Base-by-base conservation (phyloP, 345 rosid species). In the Pistacia integerrima region DNA sequence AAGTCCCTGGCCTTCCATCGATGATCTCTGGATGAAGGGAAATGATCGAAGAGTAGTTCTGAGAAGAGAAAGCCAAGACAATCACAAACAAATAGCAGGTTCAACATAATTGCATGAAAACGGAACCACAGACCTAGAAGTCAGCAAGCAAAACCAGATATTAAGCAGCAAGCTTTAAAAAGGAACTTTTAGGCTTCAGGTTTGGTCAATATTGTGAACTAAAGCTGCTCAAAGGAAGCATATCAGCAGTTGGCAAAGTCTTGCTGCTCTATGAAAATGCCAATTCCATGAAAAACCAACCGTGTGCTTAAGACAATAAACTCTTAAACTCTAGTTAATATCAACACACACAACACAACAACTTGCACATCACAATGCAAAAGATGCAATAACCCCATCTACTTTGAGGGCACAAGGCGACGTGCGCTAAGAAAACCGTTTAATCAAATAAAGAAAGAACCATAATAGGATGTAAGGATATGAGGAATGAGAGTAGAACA, bases 41-140 rank as follows among this genome's bases (percentile, higher is more conserved):
- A 48, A 92, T 94, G 74, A 92, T 80, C 6, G 99, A 97, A 48
- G 97, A 92, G 84, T 97, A 97, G 82, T 97, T 97, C 99, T 97
- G 88, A n/a, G 67, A 49, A n/a, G 54, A 67, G 4, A 76, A 58
- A 33, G 35, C 3, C 14, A 28, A 54, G n/a, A 64, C 8, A 30
- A 75, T 64, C 64, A 69, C 25, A 20, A 11, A 18, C 33, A 6
- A 25, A 2, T 35, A 3, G 66, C 66, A 33, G n/a, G 5, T 38
- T 59, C 38, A 48, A 17, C 38, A 60, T 28, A 58, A 30, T 48
- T 46, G 25, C 16, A 59, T 13, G 18, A 41, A 36, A 52, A 51
- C 70, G 52, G 57, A 68, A 69, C 54, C 9, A 60, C 58, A 51
- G 59, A 62, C 75, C 3, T 13, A 64, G 54, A 25, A 38, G 51